These are phyloP conservation scores for Hibiscus tridactylites DNA, from an alignment of 345 rosid species.

Conservation along the genomic window DNA sequence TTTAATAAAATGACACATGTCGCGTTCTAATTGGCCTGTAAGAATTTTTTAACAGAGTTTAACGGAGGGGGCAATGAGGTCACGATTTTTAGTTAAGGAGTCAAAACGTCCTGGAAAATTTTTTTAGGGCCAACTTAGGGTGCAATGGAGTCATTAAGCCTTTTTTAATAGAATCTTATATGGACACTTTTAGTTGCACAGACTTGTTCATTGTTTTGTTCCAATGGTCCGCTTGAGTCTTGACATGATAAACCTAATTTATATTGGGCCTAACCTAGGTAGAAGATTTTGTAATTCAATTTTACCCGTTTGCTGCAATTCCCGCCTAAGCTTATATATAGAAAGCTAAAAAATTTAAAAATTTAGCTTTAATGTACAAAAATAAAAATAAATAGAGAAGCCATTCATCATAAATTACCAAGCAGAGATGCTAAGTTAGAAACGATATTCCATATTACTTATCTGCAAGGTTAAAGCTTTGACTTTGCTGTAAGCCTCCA, in stretches of 20 bases:
- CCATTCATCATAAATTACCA: neutral
- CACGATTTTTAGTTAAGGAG: no score
- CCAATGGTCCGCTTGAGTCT: neutral
- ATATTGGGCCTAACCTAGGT: neutral
- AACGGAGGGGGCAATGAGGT: no score
- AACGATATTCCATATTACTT: neutral
- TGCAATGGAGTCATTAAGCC: no score
- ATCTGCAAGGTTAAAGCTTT: conserved; percentile 6
- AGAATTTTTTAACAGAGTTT: no score
- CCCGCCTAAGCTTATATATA: neutral
- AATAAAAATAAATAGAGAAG: neutral
- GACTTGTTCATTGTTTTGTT: neutral
- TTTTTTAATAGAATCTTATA: no score
- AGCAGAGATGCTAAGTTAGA: conserved; percentile 1
- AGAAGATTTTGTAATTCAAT: neutral
- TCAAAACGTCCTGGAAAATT: no score
- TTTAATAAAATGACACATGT: no score
- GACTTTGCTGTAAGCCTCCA: neutral
- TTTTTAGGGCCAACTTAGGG: no score
- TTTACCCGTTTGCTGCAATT: neutral
- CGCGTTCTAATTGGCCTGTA: no score
- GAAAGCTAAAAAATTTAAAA: no score
- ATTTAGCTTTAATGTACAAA: no score
- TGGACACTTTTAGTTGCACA: neutral
- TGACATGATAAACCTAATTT: neutral